phyloP scores from a whole-genome alignment of 495 filamentous ascomycete genomes.

The Penicillium chermesinum region DNA sequence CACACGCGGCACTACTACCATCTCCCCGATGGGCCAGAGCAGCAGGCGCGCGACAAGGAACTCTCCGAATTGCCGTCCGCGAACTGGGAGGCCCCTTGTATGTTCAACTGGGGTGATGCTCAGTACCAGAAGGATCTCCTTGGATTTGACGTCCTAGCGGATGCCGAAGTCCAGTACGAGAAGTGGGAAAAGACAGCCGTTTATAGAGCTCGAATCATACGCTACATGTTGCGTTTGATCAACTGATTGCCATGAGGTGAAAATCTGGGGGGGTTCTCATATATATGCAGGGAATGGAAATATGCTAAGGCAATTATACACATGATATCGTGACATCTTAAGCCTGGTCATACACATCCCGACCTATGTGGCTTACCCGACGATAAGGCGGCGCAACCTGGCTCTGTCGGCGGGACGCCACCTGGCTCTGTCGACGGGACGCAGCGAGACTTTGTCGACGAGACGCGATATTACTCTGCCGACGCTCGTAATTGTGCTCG shows the following conservation, averaged over 20 bases:
- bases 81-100: slow-evolving; percentile 11
- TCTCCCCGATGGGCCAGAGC: slow-evolving; percentile 44
- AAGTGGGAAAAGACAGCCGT: slow-evolving; percentile 2
- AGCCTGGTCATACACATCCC: no score
- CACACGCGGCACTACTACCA: slow-evolving; percentile 50
- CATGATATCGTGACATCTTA: not conserved
- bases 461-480: slow-evolving; percentile 1
- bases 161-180: slow-evolving; percentile 2
- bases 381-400: not conserved
- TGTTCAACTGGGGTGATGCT: slow-evolving; percentile 10
- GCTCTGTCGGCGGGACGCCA: not conserved
- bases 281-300: not conserved
- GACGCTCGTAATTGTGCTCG: slow-evolving; percentile 6
- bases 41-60: slow-evolving; percentile 35
- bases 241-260: no score
- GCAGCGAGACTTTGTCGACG: not conserved
- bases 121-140: slow-evolving; percentile 10
- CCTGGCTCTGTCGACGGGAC: not conserved
- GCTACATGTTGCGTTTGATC: not conserved
- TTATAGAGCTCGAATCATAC: not conserved
- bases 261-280: no score
- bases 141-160: slow-evolving; percentile 8
- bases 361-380: no score
- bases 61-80: slow-evolving; percentile 12
- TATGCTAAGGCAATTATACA: not conserved